Evolutionary conservation across 2,329 filamentous ascomycete genomes (phyloP), one percentile per base, ranked within the genome.

Genomic region (Microdochium paspali): DNA sequence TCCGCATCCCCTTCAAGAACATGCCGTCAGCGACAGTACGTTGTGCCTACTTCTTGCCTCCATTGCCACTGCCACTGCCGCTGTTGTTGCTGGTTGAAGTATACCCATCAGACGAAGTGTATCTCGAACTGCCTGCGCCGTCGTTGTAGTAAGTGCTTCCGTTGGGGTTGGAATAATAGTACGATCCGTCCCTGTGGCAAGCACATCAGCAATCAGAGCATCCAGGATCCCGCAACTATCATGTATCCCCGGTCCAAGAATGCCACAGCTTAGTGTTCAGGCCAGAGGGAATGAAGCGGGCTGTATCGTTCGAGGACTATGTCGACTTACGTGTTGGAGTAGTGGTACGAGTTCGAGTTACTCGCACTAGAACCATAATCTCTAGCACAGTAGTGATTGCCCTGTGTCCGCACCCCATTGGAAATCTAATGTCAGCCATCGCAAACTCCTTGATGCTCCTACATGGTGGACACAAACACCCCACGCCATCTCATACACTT

Each of bases 141-240:
- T 72, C 63, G 64, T 85, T 84, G 71, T 85, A 67, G 67, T 87
- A 87, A 32, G 77, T 83, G 58, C 77, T 84, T 13, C 81, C 80
- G 52, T 84, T 75, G 43, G 80, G 66, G 66, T 87, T 87, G 60
- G 74, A 77, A 66, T 87, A 87, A 68, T 87, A 86, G 71, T 87
- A 87, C 1, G 80, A 85, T 31, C 82, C 81, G 55, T 86, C 58
- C 21, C 74, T 78, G 23, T 30, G 3, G 46, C 15, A 49, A 30
- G 23, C 44, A 47, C 5, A 25, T 51, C 31, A 50, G 44, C 30
- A 21, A 18, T 21, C 6, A 32, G 26, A 40, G 4, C 24, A 24
- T n/a, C 35, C 10, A 51, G 46, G 5, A 26, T 45, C 35, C 44
- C 43, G 15, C 10, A 18, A 32, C 15, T n/a, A n/a, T n/a, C n/a